Conservation (phyloP, 2,329 filamentous ascomycete genomes). For the Fusarium anguioides region DNA sequence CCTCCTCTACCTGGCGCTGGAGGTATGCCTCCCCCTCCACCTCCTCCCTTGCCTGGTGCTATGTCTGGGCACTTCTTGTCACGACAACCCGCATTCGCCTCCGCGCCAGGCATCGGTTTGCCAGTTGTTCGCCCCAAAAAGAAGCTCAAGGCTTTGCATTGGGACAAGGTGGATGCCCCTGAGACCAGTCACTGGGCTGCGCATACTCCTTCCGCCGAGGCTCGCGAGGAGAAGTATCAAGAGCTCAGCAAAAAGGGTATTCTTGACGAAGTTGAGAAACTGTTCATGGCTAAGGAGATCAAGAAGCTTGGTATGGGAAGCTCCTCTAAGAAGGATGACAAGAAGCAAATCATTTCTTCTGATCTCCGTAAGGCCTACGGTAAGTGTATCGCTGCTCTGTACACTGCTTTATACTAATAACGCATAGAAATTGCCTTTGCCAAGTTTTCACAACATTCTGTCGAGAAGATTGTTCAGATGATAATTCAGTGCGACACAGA, state of each 20-base stretch:
- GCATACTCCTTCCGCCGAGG: slow-evolving; percentile 85
- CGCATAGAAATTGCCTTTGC: slow-evolving; percentile 82
- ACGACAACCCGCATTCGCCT: slow-evolving; percentile 66
- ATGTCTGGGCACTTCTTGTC: slow-evolving; percentile 82
- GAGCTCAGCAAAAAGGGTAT: slow-evolving; percentile 95
- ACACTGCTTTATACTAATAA: slow-evolving; percentile 46
- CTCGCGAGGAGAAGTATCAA: slow-evolving; percentile 94
- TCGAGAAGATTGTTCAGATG: slow-evolving; percentile 89
- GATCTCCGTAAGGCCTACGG: slow-evolving; percentile 90
- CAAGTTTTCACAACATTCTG: slow-evolving; percentile 87
- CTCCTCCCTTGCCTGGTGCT: slow-evolving; percentile 73
- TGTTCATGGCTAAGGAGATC: slow-evolving; percentile 97
- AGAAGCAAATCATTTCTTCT: slow-evolving; percentile 95
- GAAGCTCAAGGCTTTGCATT: slow-evolving; percentile 99
- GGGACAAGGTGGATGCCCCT: slow-evolving; percentile 97
- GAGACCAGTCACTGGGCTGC: slow-evolving; percentile 93
- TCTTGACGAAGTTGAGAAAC: slow-evolving; percentile 94
- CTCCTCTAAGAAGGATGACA: slow-evolving; percentile 83
- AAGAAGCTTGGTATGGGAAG: slow-evolving; percentile 79
- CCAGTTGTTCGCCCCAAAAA: slow-evolving; percentile 93
- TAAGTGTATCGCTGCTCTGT: slow-evolving; percentile 51
- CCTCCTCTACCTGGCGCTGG: slow-evolving; percentile 51
- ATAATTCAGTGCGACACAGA: slow-evolving; percentile 95
- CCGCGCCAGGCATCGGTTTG: slow-evolving; percentile 71
- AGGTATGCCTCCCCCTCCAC: slow-evolving; percentile 63